Evolutionary conservation across 257 asterid species (phyloP).

Genomic region (Fraxinus quadrangulata): DNA sequence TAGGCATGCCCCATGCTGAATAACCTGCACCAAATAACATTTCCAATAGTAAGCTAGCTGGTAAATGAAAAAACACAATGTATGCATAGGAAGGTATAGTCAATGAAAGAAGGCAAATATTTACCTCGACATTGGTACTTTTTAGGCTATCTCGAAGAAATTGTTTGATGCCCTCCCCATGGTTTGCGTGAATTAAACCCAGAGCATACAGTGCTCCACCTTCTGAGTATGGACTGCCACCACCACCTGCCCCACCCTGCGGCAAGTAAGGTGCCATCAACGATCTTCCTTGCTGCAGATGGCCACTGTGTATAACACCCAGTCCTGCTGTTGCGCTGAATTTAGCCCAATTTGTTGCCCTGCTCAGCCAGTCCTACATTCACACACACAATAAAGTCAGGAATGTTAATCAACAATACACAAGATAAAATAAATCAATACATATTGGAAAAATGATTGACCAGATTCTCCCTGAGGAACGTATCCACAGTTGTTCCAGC

Average conservation of each 20-base stretch:
- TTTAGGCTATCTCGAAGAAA: constrained; percentile 90
- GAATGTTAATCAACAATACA: not conserved
- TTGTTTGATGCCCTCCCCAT: constrained; percentile 94
- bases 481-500: constrained; percentile 99
- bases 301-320: constrained; percentile 97
- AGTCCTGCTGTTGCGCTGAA: constrained; percentile 99
- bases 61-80: constrained; percentile 5
- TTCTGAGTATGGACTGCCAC: constrained; percentile 95
- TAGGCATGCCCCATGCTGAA: constrained; percentile 99
- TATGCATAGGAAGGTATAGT: not conserved
- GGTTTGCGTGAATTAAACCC: constrained; percentile 96
- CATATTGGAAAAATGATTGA: constrained; percentile 24
- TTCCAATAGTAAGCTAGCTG: constrained; percentile 22
- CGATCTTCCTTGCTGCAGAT: constrained; percentile 92
- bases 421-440: not conserved
- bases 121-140: constrained; percentile 85
- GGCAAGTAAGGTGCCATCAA: constrained; percentile 99
- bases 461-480: constrained; percentile 94
- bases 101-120: constrained; percentile 19
- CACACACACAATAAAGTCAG: constrained; percentile 9
- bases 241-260: constrained; percentile 91
- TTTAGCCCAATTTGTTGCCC: constrained; percentile 99
- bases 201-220: constrained; percentile 98
- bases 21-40: constrained; percentile 56
- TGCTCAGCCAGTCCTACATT: constrained; percentile 88